These are phyloP conservation scores for Triticum aestivum DNA, from an alignment of 176 grass and related monocot genomes.

Conservation along the genomic window IWGSC_CS_RefSeq_v2.1 NC_057794.1:546322665-546323164, in stretches of 20 bases:
- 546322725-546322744: neutral
- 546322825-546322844: constrained; percentile 8
- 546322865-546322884: constrained; percentile 73
- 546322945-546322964: constrained; percentile 46
- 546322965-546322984: neutral
- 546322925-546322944: constrained; percentile 78
- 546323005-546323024: neutral
- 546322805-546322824: neutral
- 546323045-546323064: constrained; percentile 80
- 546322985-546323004: neutral
- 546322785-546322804: neutral
- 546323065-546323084: constrained; percentile 79
- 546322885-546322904: constrained; percentile 79
- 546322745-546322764: neutral
- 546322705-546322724: neutral
- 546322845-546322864: constrained; percentile 83
- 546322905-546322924: constrained; percentile 83
- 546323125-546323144: constrained; percentile 82
- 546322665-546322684: neutral
- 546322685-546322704: neutral
- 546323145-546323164: constrained; percentile 74
- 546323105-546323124: constrained; percentile 75
- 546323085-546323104: constrained; percentile 78
- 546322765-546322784: neutral
- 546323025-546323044: constrained; percentile 61